Evolutionary conservation across 2,329 filamentous ascomycete genomes (phyloP), one percentile per base, ranked within the genome.

Genomic region (Colletotrichum zoysiae): DNA sequence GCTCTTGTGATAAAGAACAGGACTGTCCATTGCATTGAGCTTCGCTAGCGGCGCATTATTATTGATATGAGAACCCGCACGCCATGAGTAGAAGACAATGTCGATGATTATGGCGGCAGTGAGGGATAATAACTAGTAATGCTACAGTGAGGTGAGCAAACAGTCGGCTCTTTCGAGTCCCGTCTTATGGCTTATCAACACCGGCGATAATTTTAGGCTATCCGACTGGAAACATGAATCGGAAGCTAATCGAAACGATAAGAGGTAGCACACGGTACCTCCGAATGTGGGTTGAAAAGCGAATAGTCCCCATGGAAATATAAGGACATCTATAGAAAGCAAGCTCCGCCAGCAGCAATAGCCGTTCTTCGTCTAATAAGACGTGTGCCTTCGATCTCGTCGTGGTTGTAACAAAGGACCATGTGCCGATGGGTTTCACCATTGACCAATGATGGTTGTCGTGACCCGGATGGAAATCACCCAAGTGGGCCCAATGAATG

Each of bases 261-360:
- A 35, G 18, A 35, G 20, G 14, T 38, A 2, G 20, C 12, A 14
- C 2, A n/a, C 20, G 33, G 20, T 6, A 11, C 20, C n/a, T 57
- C 35, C 16, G 16, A 23, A 2, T 5, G 5, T 23, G 33, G 1
- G 3, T 16, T 23, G 20, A 3, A 16, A 38, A 38, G 3, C 5
- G 12, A 16, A 1, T n/a, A n/a, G n/a, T 12, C 1, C n/a, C 6
- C 11, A 23, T 23, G 2, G 3, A 14, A 8, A 16, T 5, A 3
- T 2, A 14, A 16, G 12, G 12, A n/a, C 14, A 3, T n/a, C 3
- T 38, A 11, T 40, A 12, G 11, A 26, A 11, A n/a, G 5, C 12
- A 20, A 35, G 33, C 30, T 23, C 33, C 26, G 1, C 20, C 33
- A 9, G 14, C 2, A 8, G 23, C 2, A 8, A 23, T 14, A 23